phyloP scores from a whole-genome alignment of 306 rosid species.

The Corylus americana region DNA sequence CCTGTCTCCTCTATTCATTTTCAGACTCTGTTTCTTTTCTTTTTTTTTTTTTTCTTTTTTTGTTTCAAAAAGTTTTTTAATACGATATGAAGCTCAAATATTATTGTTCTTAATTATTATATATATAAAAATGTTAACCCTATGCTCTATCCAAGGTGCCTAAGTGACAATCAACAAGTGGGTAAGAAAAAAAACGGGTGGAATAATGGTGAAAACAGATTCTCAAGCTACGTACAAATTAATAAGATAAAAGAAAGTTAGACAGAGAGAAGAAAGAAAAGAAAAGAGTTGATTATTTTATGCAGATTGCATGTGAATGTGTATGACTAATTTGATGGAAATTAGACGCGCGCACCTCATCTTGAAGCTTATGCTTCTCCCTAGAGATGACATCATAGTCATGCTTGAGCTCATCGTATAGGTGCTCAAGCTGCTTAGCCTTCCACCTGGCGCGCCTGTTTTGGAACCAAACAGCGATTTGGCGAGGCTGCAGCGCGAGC shows the following conservation, averaged over 20 bases:
- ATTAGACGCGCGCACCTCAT: constrained; percentile 50
- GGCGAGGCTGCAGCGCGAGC: constrained; percentile 90
- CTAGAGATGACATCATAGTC: constrained; percentile 62
- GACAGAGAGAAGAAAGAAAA: not conserved
- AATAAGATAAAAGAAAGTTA: not conserved
- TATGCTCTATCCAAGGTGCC: too few species aligned
- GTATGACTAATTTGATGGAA: constrained; percentile 21
- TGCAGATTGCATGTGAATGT: constrained; percentile 10
- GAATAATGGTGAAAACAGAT: too few species aligned
- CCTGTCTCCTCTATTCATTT: too few species aligned
- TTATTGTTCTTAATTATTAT: too few species aligned
- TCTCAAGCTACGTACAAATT: not conserved
- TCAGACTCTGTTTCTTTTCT: too few species aligned
- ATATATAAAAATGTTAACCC: too few species aligned
- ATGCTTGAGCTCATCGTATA: constrained; percentile 78
- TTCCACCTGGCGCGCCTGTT: constrained; percentile 94
- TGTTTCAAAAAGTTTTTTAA: too few species aligned
- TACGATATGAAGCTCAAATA: too few species aligned
- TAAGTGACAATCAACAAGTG: too few species aligned
- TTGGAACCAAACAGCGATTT: constrained; percentile 95
- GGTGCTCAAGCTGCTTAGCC: constrained; percentile 75
- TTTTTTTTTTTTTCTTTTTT: too few species aligned
- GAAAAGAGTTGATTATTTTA: not conserved
- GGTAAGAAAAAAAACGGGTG: too few species aligned
- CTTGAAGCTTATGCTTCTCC: constrained; percentile 74